Evolutionary conservation across 192 early-diverging fungal genomes (phyloP), one percentile per base, ranked within the genome.

Genomic region (Coemansia guatemalensis): DNA sequence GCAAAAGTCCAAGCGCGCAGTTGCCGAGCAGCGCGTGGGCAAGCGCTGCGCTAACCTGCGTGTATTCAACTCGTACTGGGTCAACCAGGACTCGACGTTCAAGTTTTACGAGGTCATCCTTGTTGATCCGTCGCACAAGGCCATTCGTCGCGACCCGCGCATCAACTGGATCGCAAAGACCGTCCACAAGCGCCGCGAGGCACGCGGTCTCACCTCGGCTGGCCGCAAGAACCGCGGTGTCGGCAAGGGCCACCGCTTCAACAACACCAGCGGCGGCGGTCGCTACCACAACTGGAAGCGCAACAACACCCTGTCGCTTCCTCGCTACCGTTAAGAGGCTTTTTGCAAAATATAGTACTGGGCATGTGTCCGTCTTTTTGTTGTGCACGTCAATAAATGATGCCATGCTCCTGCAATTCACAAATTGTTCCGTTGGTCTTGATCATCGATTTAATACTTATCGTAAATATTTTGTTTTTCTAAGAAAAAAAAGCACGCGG

Each of bases 21-120:
- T 90, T 63, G 97, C 95, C 69, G 97, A 99, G 85, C 93, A 96
- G 87, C 95, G 97, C 85, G 93, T 96, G 63, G 97, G 94, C 71
- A 89, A 92, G 82, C 93, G 88, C 83, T 99, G 97, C 86, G 87
- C 84, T 65, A 97, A 97, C 89, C 86, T 99, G 81, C 93, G 97
- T 68, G 95, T 99, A 60, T 85, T 99, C 64, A 99, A 96, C 93
- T 96, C 94, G 58, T 99, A 99, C 92, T 99, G 97, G 97, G 90
- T 99, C 64, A 99, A 99, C 90, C 88, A 95, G 88, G 97, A 98
- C 85, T 84, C 97, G 58, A 95, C 94, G 78, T 99, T 92, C 93
- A 99, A 99, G 89, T 99, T 90, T 89, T 97, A 84, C 85, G 97
- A 99, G 85, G 93, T 99, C 75, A 97, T 99, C 82, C 88, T 94